phyloP scores from a whole-genome alignment of 768 basidiomycete genomes.

The Rhodotorula babjevae region DNA sequence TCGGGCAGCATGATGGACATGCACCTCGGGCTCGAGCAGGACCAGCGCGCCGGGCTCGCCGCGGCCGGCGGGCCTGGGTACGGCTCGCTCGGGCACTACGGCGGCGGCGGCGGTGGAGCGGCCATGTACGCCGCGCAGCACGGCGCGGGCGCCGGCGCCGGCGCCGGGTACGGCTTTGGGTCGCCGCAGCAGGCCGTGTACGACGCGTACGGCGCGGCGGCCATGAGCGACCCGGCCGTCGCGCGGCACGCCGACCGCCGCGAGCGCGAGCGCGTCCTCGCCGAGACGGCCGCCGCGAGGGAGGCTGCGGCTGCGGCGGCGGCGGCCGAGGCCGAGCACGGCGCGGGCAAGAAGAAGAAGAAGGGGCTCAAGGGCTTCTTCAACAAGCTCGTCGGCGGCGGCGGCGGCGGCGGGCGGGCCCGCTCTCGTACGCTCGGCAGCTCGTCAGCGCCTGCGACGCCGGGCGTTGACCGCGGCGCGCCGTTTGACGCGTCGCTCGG shows the following conservation, averaged over 20 bases:
- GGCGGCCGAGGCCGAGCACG: background rate
- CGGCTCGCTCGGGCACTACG: constrained; percentile 9
- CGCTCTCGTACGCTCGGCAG: background rate
- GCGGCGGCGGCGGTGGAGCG: background rate
- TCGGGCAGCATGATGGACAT: constrained; percentile 43
- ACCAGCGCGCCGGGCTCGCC: constrained; percentile 17
- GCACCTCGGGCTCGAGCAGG: constrained; percentile 42
- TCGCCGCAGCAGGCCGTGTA: constrained; percentile 4
- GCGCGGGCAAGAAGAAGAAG: constrained; percentile 40
- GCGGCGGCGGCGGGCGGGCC: background rate
- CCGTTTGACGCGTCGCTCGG: background rate
- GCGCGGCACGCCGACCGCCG: constrained; percentile 20
- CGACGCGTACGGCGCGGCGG: constrained; percentile 16
- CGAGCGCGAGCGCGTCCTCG: constrained; percentile 16
- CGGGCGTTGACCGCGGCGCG: background rate
- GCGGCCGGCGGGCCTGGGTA: too few relatives aligned
- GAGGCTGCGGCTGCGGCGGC: background rate
- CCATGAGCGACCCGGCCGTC: constrained; percentile 31
- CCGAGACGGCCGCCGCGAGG: constrained; percentile 9
- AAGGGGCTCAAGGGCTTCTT: constrained; percentile 44
- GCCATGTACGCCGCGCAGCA: background rate
- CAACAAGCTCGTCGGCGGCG: constrained; percentile 36
- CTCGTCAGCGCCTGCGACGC: constrained; percentile 13
- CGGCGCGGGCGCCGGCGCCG: background rate
- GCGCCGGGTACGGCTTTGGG: background rate